Evolutionary conservation across 2,329 filamentous ascomycete species (phyloP).

Genomic region (Scytalidium sp.): DNA sequence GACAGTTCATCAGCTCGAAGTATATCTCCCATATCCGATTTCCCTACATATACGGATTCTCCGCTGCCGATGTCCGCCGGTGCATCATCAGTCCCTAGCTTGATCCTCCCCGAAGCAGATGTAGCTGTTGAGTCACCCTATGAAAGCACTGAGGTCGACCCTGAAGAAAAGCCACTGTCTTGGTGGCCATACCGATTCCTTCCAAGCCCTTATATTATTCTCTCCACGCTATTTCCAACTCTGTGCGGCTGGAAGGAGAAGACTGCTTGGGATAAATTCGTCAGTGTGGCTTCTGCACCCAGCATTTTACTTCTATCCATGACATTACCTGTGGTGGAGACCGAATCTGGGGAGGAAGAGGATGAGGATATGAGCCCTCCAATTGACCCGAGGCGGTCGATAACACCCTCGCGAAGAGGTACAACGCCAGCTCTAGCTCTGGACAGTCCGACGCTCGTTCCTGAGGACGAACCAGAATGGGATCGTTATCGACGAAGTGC

Average conservation of each 20-base stretch:
- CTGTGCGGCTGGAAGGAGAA: conserved; percentile 80
- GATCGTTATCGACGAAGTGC: conserved; percentile 53
- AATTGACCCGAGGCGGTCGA: conserved; percentile 4
- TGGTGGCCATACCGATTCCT: conserved; percentile 83
- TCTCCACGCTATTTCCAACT: conserved; percentile 81
- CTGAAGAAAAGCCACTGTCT: conserved; percentile 39
- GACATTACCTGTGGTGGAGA: conserved; percentile 88
- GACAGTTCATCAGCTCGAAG: conserved; percentile 22
- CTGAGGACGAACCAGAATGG: conserved; percentile 52
- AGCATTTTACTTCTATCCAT: conserved; percentile 87
- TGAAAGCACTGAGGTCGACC: conserved; percentile 13
- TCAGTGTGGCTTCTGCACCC: conserved; percentile 81
- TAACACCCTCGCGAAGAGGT: conserved; percentile 9
- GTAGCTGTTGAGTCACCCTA: conserved; percentile 19
- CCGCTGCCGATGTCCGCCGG: conserved; percentile 22
- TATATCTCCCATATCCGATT: conserved; percentile 25
- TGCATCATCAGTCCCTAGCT: conserved; percentile 24
- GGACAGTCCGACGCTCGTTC: conserved; percentile 22
- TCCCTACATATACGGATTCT: conserved; percentile 29
- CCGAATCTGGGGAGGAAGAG: conserved; percentile 50
- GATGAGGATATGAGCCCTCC: conserved; percentile 21
- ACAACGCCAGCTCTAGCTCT: conserved; percentile 16
- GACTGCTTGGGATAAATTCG: conserved; percentile 75
- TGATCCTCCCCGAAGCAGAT: conserved; percentile 24
- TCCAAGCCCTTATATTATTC: conserved; percentile 68